Evolutionary conservation across 2,329 filamentous ascomycete species (phyloP), one percentile per base, ranked within the genome.

Genomic region (Ascochyta pisi): DNA sequence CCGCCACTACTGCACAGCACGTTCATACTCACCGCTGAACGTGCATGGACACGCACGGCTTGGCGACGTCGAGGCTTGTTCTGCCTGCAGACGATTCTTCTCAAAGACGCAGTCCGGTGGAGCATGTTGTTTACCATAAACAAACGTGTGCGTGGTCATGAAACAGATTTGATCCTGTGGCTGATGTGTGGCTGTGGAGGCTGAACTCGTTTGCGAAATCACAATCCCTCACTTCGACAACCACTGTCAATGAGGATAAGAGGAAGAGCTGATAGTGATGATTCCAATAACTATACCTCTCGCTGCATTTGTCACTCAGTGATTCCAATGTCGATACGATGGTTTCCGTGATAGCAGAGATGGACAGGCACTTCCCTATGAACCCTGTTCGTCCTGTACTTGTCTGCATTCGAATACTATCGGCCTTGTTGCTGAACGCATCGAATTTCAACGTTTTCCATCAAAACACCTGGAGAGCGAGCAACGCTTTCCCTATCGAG

Each of bases 21-120:
- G 39, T 44, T 43, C 54, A 31, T 51, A 31, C 50, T 55, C 52
- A 55, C 52, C 52, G 53, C 46, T 55, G 41, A 19, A 41, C 34
- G n/a, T 50, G 53, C 53, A 42, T 56, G 9, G 37, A 39, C 53
- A 51, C 26, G 42, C 42, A 56, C n/a, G 31, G 24, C 53, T 56
- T 56, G 42, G 53, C 53, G 22, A 19, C n/a, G 29, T 47, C 41
- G 43, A 51, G 43, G 53, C 42, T 38, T 51, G 42, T 35, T 42
- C 42, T 24, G 42, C 33, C 31, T 51, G 47, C 42, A 38, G 12
- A 16, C 10, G 16, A 24, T 37, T 39, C 47, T 22, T 12, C 4
- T 50, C 40, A 3, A 10, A 34, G 26, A 47, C 19, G 31, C 31
- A 42, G 29, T 42, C 41, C 46, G 43, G 35, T 38, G 37, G 29